Percentiles rank a stretch among this genome's conserved stretches.
phyloP scores from a whole-genome alignment of 2,329 filamentous ascomycete species.

The Aspergillus fumigatus region DNA sequence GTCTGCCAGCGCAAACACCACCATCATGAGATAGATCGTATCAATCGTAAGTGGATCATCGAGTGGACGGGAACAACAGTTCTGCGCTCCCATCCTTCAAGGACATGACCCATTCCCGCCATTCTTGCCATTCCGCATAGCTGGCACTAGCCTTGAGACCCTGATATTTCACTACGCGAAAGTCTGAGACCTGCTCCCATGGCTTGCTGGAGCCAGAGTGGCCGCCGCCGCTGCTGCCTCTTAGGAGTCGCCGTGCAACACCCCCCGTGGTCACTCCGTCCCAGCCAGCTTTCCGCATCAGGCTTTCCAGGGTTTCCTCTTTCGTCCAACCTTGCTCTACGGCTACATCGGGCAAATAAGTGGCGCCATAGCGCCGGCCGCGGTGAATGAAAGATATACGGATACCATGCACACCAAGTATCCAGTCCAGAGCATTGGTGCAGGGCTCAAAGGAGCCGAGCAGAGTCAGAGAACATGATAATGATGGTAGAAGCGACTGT shows the following conservation, averaged over 20 bases:
- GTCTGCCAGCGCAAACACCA: neutral
- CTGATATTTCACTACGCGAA: constrained; percentile 80
- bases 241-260: constrained; percentile 33
- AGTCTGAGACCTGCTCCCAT: constrained; percentile 70
- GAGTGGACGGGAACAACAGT: constrained; percentile 9
- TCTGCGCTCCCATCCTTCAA: constrained; percentile 26
- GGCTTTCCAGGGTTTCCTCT: constrained; percentile 81
- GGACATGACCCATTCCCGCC: constrained; percentile 65
- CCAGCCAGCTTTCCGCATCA: constrained; percentile 96
- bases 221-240: constrained; percentile 35
- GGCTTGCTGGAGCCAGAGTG: constrained; percentile 27
- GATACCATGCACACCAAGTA: constrained; percentile 77
- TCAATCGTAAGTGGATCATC: neutral
- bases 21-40: neutral
- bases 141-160: constrained; percentile 69
- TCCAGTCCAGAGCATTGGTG: constrained; percentile 74
- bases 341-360: constrained; percentile 89
- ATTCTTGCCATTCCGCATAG: constrained; percentile 72
- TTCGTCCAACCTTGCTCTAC: constrained; percentile 91
- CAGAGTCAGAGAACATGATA: constrained; percentile 66
- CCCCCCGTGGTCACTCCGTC: constrained; percentile 49
- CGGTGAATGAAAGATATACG: constrained; percentile 78
- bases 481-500: constrained; percentile 41
- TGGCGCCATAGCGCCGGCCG: constrained; percentile 71
- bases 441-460: constrained; percentile 80